Evolutionary conservation across 2,329 filamentous ascomycete genomes (phyloP).

Genomic region (Oidium heveae): DNA sequence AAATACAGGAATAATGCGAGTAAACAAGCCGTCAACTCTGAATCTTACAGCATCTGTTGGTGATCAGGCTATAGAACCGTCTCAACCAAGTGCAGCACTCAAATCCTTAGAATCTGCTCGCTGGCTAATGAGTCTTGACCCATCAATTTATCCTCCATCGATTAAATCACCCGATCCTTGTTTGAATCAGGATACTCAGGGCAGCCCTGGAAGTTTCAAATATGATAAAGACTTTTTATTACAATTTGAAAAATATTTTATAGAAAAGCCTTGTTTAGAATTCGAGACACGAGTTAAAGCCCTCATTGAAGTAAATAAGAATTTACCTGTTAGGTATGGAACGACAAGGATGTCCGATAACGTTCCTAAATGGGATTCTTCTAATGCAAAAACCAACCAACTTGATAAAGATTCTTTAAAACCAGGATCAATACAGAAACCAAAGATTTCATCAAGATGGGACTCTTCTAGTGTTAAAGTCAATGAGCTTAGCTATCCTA

Average conservation of each 20-base stretch:
- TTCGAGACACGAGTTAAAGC: conserved; percentile 79
- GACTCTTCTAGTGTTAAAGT: too few species aligned
- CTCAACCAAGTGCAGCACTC: conserved; percentile 80
- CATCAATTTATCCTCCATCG: conserved; percentile 58
- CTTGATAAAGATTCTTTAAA: too few species aligned
- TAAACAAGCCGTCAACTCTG: conserved; percentile 71
- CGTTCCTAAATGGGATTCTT: conserved; percentile 23
- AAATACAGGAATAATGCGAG: conserved; percentile 31
- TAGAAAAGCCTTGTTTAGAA: conserved; percentile 82
- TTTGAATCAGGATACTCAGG: conserved; percentile 53
- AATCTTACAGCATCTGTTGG: conserved; percentile 65
- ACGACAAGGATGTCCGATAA: conserved; percentile 31
- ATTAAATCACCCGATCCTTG: conserved; percentile 81
- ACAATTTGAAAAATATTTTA: conserved; percentile 89
- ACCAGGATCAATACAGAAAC: too few species aligned
- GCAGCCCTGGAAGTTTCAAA: conserved; percentile 65
- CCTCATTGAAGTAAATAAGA: conserved; percentile 55
- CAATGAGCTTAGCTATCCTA: too few species aligned
- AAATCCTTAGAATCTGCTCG: conserved; percentile 81
- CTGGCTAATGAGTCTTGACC: conserved; percentile 56
- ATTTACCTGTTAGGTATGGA: conserved; percentile 33
- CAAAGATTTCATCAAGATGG: too few species aligned
- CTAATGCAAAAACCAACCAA: conserved; percentile 22
- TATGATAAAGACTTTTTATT: conserved; percentile 90
- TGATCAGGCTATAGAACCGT: conserved; percentile 67